Conservation (phyloP, 495 filamentous ascomycete species). For the Aspergillus panamensis region DNA sequence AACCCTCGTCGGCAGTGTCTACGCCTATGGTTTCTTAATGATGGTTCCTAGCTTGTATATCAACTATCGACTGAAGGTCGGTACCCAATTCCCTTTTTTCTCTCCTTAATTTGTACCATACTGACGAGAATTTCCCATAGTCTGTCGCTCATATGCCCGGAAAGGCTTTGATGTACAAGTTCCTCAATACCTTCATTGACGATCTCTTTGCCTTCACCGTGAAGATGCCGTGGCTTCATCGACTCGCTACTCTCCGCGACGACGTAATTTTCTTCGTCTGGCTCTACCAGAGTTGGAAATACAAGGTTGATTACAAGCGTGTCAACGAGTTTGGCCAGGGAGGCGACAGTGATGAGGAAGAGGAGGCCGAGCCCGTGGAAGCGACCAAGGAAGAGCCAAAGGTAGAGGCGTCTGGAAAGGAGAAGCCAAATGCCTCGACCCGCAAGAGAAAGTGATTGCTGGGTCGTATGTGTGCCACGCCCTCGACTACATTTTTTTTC, state of each 20-base stretch:
- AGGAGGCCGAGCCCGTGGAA: slow-evolving; percentile 46
- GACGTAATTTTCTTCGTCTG: slow-evolving; percentile 99
- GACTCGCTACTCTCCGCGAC: slow-evolving; percentile 89
- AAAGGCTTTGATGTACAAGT: slow-evolving; percentile 96
- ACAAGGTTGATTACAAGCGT: slow-evolving; percentile 86
- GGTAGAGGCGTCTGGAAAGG: slow-evolving; percentile 37
- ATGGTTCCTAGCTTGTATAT: slow-evolving; percentile 98
- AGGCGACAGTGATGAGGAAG: slow-evolving; percentile 74
- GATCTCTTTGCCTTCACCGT: slow-evolving; percentile 97
- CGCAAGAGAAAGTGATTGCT: slow-evolving; percentile 42
- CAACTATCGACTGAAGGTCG: slow-evolving; percentile 88
- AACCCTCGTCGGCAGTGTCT: slow-evolving; percentile 91
- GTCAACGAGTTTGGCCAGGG: slow-evolving; percentile 99
- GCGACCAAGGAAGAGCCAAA: slow-evolving; percentile 35
- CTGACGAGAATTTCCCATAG: slow-evolving; percentile 31
- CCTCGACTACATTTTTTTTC: neutral
- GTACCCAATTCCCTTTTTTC: slow-evolving; percentile 17
- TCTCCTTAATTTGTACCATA: neutral
- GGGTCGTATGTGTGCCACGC: neutral
- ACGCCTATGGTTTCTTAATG: slow-evolving; percentile 98
- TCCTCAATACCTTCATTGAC: slow-evolving; percentile 77
- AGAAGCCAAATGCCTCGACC: slow-evolving; percentile 30
- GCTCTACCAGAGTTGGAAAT: slow-evolving; percentile 90
- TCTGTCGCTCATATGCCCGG: slow-evolving; percentile 95
- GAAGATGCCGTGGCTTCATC: slow-evolving; percentile 95